Conservation (phyloP, 2,329 filamentous ascomycete species). For the Tolypocladium tropicale region DNA sequence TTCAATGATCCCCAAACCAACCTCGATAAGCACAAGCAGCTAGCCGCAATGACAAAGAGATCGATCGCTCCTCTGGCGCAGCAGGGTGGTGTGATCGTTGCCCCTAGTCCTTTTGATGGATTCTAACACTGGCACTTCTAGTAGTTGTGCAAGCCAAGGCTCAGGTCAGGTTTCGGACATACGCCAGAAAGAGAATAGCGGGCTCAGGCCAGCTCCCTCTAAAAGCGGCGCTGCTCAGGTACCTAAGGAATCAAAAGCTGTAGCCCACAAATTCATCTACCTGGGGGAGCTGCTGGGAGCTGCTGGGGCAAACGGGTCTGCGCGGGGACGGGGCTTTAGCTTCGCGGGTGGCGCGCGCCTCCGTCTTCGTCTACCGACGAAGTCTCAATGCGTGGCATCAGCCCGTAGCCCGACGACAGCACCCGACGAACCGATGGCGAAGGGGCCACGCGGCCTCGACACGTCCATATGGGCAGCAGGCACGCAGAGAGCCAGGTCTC, state of each 20-base stretch:
- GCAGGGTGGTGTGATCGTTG: constrained; percentile 20
- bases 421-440: background rate
- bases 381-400: background rate
- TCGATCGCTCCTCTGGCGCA: constrained; percentile 15
- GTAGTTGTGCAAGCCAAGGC: too few relatives aligned
- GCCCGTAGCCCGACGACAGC: background rate
- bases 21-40: constrained; percentile 21
- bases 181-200: too few relatives aligned
- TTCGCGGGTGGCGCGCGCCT: background rate
- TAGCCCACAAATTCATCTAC: too few relatives aligned
- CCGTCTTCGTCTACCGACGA: background rate
- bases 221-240: too few relatives aligned
- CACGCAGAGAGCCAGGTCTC: constrained; percentile 2
- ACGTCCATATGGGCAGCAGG: constrained; percentile 5
- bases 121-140: too few relatives aligned
- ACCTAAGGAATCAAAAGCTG: too few relatives aligned
- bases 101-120: constrained; percentile 19
- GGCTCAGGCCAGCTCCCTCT: too few relatives aligned
- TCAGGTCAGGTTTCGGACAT: too few relatives aligned
- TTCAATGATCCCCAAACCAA: constrained; percentile 19
- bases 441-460: constrained; percentile 5
- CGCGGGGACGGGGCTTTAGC: background rate
- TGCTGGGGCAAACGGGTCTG: too few relatives aligned
- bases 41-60: constrained; percentile 17
- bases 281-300: too few relatives aligned